A percentile compares a stretch with the other conserved stretches of the same genome.
Evolutionary conservation across 2,329 filamentous ascomycete species (phyloP).

Genomic region (Aspergillus novofumigatus): DNA sequence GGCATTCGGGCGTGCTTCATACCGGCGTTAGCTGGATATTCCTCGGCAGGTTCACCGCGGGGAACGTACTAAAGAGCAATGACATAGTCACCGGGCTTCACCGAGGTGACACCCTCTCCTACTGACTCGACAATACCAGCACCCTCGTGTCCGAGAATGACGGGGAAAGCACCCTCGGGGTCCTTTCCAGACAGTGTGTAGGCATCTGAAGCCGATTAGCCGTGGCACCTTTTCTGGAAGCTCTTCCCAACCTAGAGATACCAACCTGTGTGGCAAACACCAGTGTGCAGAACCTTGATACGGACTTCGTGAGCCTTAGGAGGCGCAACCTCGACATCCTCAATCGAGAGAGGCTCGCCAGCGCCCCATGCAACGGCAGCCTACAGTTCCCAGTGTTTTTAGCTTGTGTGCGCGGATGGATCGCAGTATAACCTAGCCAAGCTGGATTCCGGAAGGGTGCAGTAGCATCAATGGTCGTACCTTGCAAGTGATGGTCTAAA

Average conservation of each 20-base stretch:
- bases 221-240: neutral
- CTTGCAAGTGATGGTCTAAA: conserved; percentile 87
- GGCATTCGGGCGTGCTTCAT: conserved; percentile 88
- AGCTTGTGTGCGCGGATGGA: neutral
- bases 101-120: conserved; percentile 89
- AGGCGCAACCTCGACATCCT: conserved; percentile 87
- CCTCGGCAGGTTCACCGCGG: neutral
- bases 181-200: conserved; percentile 96
- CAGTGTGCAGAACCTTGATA: conserved; percentile 95
- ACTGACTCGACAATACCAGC: conserved; percentile 90
- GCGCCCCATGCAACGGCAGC: conserved; percentile 97
- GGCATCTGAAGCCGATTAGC: conserved; percentile 57
- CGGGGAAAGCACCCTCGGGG: conserved; percentile 88
- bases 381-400: conserved; percentile 35
- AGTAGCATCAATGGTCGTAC: conserved; percentile 30
- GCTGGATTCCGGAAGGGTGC: neutral
- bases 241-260: conserved; percentile 11
- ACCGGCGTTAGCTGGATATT: neutral
- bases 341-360: conserved; percentile 79
- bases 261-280: conserved; percentile 94
- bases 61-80: conserved; percentile 73
- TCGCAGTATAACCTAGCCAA: neutral
- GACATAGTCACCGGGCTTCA: conserved; percentile 90
- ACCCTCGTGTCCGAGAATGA: conserved; percentile 85
- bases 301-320: conserved; percentile 92